A percentile compares a stretch with the other conserved stretches of the same genome.
Evolutionary conservation across 345 rosid species (phyloP).

Genomic region (Limnanthes douglasii): DNA sequence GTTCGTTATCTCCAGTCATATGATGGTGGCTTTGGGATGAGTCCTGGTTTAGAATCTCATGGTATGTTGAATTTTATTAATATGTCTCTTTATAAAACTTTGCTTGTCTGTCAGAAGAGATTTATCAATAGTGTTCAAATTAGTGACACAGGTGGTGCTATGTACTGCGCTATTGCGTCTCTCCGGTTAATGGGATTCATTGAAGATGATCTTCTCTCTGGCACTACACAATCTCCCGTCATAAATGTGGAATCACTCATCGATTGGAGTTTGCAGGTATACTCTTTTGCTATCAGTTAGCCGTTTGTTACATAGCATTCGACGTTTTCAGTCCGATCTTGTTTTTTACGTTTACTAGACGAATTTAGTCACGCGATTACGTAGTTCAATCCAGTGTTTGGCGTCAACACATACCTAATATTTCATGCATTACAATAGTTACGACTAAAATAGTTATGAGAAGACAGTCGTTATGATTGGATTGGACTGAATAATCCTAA

Average conservation of each 20-base stretch:
- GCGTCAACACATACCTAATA: no score
- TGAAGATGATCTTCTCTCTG: slow-evolving; percentile 44
- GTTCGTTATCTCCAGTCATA: slow-evolving; percentile 66
- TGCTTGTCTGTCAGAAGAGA: slow-evolving; percentile 5
- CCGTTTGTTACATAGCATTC: no score
- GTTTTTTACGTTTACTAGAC: background rate
- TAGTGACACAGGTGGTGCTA: slow-evolving; percentile 87
- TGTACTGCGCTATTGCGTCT: slow-evolving; percentile 87
- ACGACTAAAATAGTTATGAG: no score
- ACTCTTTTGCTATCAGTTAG: background rate
- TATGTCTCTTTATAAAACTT: background rate
- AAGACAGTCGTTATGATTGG: no score
- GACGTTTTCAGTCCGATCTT: background rate
- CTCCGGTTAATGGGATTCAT: slow-evolving; percentile 74
- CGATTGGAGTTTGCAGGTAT: slow-evolving; percentile 72
- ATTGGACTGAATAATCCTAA: no score
- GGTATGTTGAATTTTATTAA: slow-evolving; percentile 44
- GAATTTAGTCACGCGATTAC: no score
- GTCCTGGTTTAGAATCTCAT: slow-evolving; percentile 89
- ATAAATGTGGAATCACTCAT: slow-evolving; percentile 36
- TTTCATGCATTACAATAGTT: no score
- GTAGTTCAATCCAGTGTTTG: no score
- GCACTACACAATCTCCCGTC: slow-evolving; percentile 22
- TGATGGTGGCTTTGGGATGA: slow-evolving; percentile 96
- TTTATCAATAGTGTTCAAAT: slow-evolving; percentile 21